phyloP scores from a whole-genome alignment of 1,284 basidiomycete species.

The Sanghuangporus sanghuang region DNA sequence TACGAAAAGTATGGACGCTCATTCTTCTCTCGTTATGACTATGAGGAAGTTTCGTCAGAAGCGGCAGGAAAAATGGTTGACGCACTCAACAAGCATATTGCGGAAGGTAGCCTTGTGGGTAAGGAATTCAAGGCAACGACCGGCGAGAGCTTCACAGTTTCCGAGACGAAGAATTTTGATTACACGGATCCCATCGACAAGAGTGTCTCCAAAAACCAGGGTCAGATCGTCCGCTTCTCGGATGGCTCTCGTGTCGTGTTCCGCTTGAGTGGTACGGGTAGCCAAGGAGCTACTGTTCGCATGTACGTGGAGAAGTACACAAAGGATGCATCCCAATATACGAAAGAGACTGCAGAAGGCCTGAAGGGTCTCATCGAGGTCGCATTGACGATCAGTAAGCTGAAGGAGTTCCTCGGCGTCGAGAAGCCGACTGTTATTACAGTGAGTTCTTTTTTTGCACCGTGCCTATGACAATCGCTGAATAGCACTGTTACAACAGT shows the following conservation, averaged over 20 bases:
- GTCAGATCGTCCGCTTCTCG: constrained; percentile 86
- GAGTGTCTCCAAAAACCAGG: constrained; percentile 92
- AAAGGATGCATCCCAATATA: constrained; percentile 73
- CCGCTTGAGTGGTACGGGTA: constrained; percentile 93
- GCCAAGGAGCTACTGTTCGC: constrained; percentile 90
- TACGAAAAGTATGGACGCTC: constrained; percentile 93
- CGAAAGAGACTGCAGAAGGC: constrained; percentile 78
- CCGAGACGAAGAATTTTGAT: constrained; percentile 81
- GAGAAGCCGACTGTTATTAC: constrained; percentile 97
- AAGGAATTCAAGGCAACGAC: constrained; percentile 66
- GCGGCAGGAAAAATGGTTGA: constrained; percentile 86
- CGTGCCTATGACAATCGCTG: background rate
- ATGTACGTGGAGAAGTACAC: constrained; percentile 94
- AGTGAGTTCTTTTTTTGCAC: constrained; percentile 39
- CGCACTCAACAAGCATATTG: constrained; percentile 70
- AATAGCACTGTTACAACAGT: background rate
- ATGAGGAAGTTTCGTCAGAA: constrained; percentile 93
- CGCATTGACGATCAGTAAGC: constrained; percentile 77
- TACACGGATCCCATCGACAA: constrained; percentile 98
- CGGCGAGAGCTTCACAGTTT: constrained; percentile 73
- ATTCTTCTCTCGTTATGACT: constrained; percentile 99
- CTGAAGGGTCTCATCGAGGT: constrained; percentile 95
- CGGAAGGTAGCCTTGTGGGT: constrained; percentile 60
- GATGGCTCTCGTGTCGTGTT: constrained; percentile 96
- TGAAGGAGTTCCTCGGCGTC: constrained; percentile 82